Evolutionary conservation across 2,329 filamentous ascomycete species (phyloP).

Genomic region (Nigrospora oryzae): DNA sequence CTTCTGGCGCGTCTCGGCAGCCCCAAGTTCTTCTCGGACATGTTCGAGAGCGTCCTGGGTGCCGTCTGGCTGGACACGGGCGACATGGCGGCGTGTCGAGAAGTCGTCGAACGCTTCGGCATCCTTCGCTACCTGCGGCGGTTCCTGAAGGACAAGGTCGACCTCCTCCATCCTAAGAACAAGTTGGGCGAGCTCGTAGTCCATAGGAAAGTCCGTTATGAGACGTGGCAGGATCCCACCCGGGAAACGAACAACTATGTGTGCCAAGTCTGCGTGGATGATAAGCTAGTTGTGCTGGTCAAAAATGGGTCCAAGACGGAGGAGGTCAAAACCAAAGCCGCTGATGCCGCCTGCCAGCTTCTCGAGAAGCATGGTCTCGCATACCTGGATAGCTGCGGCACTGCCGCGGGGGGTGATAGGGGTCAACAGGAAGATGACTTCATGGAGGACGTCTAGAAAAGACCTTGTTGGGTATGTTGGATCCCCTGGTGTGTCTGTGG

Average conservation of each 20-base stretch:
- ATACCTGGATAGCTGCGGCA: background rate
- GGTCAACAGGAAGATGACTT: no score
- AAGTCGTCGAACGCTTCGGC: constrained; percentile 54
- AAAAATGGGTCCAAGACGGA: constrained; percentile 35
- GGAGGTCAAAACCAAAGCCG: constrained; percentile 48
- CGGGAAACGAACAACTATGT: constrained; percentile 14
- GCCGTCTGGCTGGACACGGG: constrained; percentile 79
- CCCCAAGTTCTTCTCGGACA: constrained; percentile 74
- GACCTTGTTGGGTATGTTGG: no score
- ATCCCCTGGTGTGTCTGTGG: no score
- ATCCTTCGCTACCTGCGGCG: constrained; percentile 55
- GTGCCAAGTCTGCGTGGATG: constrained; percentile 43
- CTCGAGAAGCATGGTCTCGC: background rate
- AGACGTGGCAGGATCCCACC: constrained; percentile 18
- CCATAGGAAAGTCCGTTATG: constrained; percentile 44
- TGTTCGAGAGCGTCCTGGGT: constrained; percentile 73
- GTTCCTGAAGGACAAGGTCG: constrained; percentile 49
- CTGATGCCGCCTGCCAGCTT: constrained; percentile 32
- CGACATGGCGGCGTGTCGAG: constrained; percentile 47
- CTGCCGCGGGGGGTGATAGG: no score
- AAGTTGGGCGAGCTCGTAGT: constrained; percentile 51
- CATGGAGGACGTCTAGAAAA: no score
- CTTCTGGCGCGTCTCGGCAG: constrained; percentile 55
- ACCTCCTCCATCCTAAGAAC: constrained; percentile 59
- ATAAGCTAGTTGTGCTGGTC: constrained; percentile 33